These are phyloP conservation scores for Wickerhamiella parazyma DNA, from an alignment of 805 yeast species.

Conservation along the genomic window DNA sequence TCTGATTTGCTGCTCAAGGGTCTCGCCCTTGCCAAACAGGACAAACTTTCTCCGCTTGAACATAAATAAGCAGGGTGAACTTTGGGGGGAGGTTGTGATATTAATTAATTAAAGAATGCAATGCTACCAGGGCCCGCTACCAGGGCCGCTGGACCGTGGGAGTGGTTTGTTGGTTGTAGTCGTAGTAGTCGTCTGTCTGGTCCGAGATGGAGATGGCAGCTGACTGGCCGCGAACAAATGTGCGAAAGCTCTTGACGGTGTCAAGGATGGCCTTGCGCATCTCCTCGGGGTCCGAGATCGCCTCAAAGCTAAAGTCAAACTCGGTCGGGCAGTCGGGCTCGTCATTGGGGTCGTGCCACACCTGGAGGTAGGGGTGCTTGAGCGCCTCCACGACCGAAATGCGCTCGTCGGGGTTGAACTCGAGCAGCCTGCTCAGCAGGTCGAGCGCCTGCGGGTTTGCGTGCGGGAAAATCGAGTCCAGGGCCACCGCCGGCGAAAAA, in stretches of 20 bases:
- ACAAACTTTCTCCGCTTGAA: constrained; percentile 4
- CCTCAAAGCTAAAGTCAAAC: constrained; percentile 86
- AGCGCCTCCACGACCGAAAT: constrained; percentile 77
- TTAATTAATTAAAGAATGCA: neutral
- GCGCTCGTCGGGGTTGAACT: constrained; percentile 72
- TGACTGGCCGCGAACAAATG: constrained; percentile 15
- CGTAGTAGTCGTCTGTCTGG: neutral
- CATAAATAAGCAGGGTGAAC: neutral
- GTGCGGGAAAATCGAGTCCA: constrained; percentile 35
- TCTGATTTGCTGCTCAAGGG: constrained; percentile 10
- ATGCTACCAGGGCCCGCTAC: neutral
- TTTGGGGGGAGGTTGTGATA: too few species aligned
- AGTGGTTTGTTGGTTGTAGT: constrained; percentile 4
- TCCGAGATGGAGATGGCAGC: neutral
- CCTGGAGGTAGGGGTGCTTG: constrained; percentile 66
- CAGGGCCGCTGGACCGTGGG: constrained; percentile 7
- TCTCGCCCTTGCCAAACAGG: constrained; percentile 2
- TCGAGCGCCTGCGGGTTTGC: constrained; percentile 60
- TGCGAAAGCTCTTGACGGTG: constrained; percentile 40
- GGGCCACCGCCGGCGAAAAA: constrained; percentile 46
- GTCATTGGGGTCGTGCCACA: constrained; percentile 91
- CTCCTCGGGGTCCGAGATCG: constrained; percentile 60
- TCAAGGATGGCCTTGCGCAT: constrained; percentile 64
- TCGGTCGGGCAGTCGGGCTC: constrained; percentile 83
- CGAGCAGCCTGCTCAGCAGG: constrained; percentile 50